Conservation (phyloP, 805 yeast species). For the Diddensiella santjacobensis region DNA sequence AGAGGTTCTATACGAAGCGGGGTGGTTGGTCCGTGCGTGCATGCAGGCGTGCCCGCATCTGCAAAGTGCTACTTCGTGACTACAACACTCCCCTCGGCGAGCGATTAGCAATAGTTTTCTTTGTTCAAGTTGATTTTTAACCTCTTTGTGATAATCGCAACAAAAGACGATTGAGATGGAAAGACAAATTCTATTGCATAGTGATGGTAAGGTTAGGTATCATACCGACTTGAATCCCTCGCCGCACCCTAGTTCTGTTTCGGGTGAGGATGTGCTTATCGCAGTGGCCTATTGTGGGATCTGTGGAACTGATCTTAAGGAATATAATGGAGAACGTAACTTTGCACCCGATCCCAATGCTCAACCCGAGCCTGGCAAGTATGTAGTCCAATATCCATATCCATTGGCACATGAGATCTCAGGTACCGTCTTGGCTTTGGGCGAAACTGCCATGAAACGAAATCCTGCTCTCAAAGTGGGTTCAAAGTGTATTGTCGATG, state of each 20-base stretch:
- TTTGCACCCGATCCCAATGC: constrained; percentile 41
- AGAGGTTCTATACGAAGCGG: background rate
- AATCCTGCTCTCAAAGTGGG: constrained; percentile 40
- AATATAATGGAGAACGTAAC: constrained; percentile 55
- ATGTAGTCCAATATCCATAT: constrained; percentile 42
- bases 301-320: constrained; percentile 61
- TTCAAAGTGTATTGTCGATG: constrained; percentile 61
- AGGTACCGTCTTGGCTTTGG: constrained; percentile 45
- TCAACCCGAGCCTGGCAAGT: constrained; percentile 38
- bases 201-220: constrained; percentile 5
- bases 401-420: constrained; percentile 55
- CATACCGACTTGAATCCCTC: background rate
- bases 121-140: too few relatives aligned
- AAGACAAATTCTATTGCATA: constrained; percentile 7
- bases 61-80: background rate
- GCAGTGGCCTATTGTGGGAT: constrained; percentile 55
- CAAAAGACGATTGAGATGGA: constrained; percentile 3
- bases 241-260: constrained; percentile 8
- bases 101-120: background rate
- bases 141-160: too few relatives aligned
- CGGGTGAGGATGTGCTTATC: constrained; percentile 41
- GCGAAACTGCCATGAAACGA: constrained; percentile 42
- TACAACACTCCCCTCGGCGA: background rate
- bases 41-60: too few relatives aligned
- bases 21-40: constrained; percentile 1